These are phyloP conservation scores for Lactarius akahatsu DNA, from an alignment of 768 basidiomycete species.

Conservation along the genomic window DNA sequence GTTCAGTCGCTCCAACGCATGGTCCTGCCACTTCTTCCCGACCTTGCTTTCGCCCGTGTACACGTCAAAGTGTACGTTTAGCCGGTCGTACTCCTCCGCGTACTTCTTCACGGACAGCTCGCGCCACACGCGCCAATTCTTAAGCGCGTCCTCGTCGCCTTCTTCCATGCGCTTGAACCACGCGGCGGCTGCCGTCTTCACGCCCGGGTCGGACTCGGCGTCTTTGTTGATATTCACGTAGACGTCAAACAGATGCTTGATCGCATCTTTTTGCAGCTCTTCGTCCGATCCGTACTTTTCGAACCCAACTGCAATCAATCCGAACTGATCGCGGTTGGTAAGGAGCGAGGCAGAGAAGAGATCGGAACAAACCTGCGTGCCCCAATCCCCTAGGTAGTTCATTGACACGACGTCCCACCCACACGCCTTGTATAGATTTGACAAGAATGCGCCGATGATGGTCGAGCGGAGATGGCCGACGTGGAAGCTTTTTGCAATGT, in stretches of 20 bases:
- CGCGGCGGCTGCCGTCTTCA: conserved; percentile 72
- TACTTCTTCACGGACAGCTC: conserved; percentile 89
- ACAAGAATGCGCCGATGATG: conserved; percentile 96
- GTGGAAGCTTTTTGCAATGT: conserved; percentile 98
- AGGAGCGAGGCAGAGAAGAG: background rate
- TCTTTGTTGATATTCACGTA: conserved; percentile 95
- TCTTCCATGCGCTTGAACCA: conserved; percentile 97
- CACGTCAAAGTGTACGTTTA: conserved; percentile 90
- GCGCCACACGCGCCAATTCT: conserved; percentile 92
- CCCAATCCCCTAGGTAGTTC: conserved; percentile 99
- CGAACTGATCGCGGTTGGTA: conserved; percentile 50
- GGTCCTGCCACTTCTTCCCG: conserved; percentile 68
- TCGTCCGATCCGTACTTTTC: conserved; percentile 88
- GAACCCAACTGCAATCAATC: conserved; percentile 86
- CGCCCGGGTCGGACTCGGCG: conserved; percentile 64
- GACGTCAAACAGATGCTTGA: conserved; percentile 91
- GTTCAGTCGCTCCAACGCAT: conserved; percentile 64
- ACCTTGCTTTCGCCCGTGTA: conserved; percentile 91
- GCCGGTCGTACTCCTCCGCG: conserved; percentile 77
- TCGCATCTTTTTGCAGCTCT: conserved; percentile 81
- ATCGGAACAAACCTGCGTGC: conserved; percentile 73
- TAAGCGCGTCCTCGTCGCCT: conserved; percentile 79
- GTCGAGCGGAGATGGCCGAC: conserved; percentile 95
- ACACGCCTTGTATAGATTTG: conserved; percentile 86
- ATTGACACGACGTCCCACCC: conserved; percentile 91